phyloP scores from a whole-genome alignment of 2,329 filamentous ascomycete genomes.

The Trichothecium roseum region DNA sequence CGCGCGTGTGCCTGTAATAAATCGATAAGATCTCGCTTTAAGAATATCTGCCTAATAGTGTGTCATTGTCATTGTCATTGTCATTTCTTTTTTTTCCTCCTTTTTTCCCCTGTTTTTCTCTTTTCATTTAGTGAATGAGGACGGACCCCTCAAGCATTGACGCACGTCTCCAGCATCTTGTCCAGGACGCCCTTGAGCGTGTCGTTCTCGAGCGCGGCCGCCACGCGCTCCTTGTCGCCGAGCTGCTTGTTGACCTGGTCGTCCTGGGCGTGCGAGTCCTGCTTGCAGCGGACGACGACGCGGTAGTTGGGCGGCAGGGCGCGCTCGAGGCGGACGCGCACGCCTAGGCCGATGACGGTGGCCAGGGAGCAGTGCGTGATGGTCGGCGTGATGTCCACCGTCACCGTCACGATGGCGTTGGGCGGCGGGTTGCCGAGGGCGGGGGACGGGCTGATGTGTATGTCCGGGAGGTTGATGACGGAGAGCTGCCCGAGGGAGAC shows the following conservation, averaged over 20 bases:
- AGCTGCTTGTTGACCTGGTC: slow-evolving; percentile 97
- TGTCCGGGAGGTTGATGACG: slow-evolving; percentile 93
- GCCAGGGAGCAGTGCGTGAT: slow-evolving; percentile 95
- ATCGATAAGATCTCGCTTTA: too few relatives aligned
- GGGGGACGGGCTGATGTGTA: slow-evolving; percentile 53
- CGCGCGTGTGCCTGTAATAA: too few relatives aligned
- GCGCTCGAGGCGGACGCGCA: slow-evolving; percentile 84
- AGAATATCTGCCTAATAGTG: too few relatives aligned
- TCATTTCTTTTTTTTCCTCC: too few relatives aligned
- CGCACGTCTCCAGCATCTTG: slow-evolving; percentile 88
- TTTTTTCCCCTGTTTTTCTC: too few relatives aligned
- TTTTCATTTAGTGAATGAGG: too few relatives aligned
- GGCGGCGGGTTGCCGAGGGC: slow-evolving; percentile 24
- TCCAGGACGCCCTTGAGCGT: slow-evolving; percentile 78
- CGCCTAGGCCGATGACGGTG: slow-evolving; percentile 89
- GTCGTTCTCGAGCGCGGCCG: slow-evolving; percentile 87
- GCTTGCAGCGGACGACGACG: slow-evolving; percentile 87
- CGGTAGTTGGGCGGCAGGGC: slow-evolving; percentile 85
- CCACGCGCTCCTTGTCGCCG: slow-evolving; percentile 91
- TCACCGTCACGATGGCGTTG: slow-evolving; percentile 57
- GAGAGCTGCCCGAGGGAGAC: slow-evolving; percentile 86
- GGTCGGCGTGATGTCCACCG: slow-evolving; percentile 87
- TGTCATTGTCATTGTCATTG: too few relatives aligned
- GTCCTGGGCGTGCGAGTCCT: slow-evolving; percentile 89
- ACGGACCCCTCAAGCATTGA: slow-evolving; percentile 24